These are phyloP conservation scores for Porogramme epimiltina DNA, from an alignment of 1,284 basidiomycete species.

Conservation along the genomic window DNA sequence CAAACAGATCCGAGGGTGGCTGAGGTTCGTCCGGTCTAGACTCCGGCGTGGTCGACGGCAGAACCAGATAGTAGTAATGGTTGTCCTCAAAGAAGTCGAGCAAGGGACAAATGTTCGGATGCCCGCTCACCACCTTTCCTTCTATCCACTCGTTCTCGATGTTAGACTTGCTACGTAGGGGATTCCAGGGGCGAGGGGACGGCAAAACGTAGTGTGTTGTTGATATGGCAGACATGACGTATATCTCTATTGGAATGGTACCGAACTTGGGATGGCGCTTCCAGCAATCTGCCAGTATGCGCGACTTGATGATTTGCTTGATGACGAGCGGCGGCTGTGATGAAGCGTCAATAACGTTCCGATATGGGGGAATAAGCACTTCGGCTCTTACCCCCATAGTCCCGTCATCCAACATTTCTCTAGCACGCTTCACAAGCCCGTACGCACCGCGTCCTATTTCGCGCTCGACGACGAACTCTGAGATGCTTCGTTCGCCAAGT, in stretches of 20 bases:
- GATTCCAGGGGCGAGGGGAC: conserved; percentile 79
- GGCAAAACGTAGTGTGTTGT: conserved; percentile 75
- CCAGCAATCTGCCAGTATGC: conserved; percentile 99
- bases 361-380: conserved; percentile 5
- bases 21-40: conserved; percentile 49
- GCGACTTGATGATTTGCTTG: conserved; percentile 98
- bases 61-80: conserved; percentile 93
- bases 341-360: conserved; percentile 5
- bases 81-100: conserved; percentile 98
- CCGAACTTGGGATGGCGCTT: conserved; percentile 94
- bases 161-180: conserved; percentile 45
- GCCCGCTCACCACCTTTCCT: conserved; percentile 74
- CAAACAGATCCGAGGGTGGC: conserved; percentile 86
- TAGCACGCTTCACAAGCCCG: conserved; percentile 90
- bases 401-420: conserved; percentile 78
- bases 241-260: conserved; percentile 98
- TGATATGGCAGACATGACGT: conserved; percentile 92
- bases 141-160: conserved; percentile 58
- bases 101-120: conserved; percentile 92
- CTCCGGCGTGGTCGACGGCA: conserved; percentile 72
- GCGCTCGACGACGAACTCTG: conserved; percentile 79
- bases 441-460: conserved; percentile 97
- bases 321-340: conserved; percentile 80
- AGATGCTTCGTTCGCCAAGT: conserved; percentile 66
- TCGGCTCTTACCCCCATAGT: conserved; percentile 71